A percentile compares a stretch with the other conserved stretches of the same genome.
phyloP scores from a whole-genome alignment of 2,329 filamentous ascomycete species.

The Penicillium sumatraense region DNA sequence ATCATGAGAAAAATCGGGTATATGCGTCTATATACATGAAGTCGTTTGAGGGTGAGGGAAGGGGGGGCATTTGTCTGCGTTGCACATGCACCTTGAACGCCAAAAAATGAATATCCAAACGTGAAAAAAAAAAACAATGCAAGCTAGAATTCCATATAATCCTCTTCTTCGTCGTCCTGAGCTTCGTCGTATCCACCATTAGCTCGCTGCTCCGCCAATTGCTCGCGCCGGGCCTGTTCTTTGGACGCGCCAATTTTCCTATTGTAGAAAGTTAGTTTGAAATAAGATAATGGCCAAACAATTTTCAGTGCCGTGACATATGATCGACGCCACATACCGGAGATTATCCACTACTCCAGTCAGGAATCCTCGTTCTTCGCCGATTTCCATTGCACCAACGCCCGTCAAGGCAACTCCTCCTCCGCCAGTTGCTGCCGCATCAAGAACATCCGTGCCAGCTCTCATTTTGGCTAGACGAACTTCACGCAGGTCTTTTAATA shows the following conservation, averaged over 20 bases:
- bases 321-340: slow-evolving; percentile 46
- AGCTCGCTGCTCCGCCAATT: slow-evolving; percentile 70
- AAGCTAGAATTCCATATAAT: slow-evolving; percentile 52
- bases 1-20: slow-evolving; percentile 35
- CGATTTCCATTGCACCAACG: slow-evolving; percentile 90
- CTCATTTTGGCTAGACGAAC: slow-evolving; percentile 88
- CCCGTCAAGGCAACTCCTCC: slow-evolving; percentile 77
- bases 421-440: slow-evolving; percentile 54
- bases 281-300: no score
- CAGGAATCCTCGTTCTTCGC: slow-evolving; percentile 83
- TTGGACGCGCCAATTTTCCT: slow-evolving; percentile 80
- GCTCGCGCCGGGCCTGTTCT: slow-evolving; percentile 76
- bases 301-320: neutral
- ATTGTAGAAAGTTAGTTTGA: slow-evolving; percentile 1
- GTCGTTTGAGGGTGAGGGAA: slow-evolving; percentile 11
- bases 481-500: slow-evolving; percentile 82
- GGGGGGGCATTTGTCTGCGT: slow-evolving; percentile 22
- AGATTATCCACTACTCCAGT: slow-evolving; percentile 85
- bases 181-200: slow-evolving; percentile 53
- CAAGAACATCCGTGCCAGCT: slow-evolving; percentile 71
- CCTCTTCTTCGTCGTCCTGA: slow-evolving; percentile 60
- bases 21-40: slow-evolving; percentile 38
- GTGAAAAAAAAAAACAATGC: slow-evolving; percentile 12
- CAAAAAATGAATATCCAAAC: slow-evolving; percentile 17
- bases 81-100: slow-evolving; percentile 30